phyloP scores from a whole-genome alignment of 495 filamentous ascomycete species.

The Astrothelium subdiscretum region DNA sequence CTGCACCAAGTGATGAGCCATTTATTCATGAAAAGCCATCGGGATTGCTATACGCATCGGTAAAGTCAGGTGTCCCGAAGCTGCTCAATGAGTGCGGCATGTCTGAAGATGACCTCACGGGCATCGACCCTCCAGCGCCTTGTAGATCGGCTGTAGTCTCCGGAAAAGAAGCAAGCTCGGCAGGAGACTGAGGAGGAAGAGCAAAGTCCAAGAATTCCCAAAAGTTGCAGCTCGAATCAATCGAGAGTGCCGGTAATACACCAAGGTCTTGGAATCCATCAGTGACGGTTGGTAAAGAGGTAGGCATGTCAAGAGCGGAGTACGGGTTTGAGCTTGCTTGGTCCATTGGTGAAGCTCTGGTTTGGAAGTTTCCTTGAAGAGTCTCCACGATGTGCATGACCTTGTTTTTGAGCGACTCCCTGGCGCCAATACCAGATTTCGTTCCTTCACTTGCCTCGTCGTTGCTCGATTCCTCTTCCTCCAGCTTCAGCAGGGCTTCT shows the following conservation, averaged over 20 bases:
- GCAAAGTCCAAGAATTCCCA: neutral
- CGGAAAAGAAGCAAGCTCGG: neutral
- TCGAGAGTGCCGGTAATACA: neutral
- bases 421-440: neutral
- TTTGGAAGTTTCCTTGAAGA: neutral
- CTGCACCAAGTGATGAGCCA: neutral
- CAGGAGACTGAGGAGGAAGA: neutral
- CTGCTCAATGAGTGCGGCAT: neutral
- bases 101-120: neutral
- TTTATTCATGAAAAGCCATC: neutral
- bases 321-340: neutral
- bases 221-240: neutral
- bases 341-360: neutral
- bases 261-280: neutral
- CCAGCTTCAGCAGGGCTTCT: slow-evolving; percentile 21
- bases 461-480: slow-evolving; percentile 4
- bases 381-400: neutral
- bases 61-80: neutral
- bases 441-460: neutral
- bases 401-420: neutral
- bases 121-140: neutral
- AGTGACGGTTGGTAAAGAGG: neutral
- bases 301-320: neutral
- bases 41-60: neutral
- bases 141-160: neutral